phyloP scores from a whole-genome alignment of 2,329 filamentous ascomycete genomes.

The Ceratocystis cacaofunesta region DNA sequence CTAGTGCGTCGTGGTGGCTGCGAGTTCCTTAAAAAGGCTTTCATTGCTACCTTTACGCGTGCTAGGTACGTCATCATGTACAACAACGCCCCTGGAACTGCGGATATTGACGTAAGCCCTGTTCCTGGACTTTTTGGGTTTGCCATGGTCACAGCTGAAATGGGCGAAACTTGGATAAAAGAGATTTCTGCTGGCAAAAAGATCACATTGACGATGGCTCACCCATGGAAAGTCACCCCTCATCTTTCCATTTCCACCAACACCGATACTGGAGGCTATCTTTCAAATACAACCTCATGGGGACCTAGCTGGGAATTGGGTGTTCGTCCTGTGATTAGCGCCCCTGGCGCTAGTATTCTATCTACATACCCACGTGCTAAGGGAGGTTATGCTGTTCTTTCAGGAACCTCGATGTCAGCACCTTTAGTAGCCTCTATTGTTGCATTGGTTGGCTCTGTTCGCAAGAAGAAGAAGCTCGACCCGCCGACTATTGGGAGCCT shows the following conservation, averaged over 20 bases:
- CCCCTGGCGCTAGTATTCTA: constrained; percentile 42
- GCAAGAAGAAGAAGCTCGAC: constrained; percentile 36
- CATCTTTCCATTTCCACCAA: constrained; percentile 26
- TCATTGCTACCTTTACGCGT: constrained; percentile 38
- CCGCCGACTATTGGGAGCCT: constrained; percentile 36
- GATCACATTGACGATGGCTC: constrained; percentile 31
- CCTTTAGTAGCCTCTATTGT: constrained; percentile 40
- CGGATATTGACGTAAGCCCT: constrained; percentile 23
- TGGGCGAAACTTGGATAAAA: constrained; percentile 32
- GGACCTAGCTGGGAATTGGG: constrained; percentile 46
- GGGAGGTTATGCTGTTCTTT: constrained; percentile 34
- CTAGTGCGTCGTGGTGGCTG: constrained; percentile 46
- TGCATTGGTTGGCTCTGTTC: constrained; percentile 38
- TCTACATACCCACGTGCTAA: constrained; percentile 34
- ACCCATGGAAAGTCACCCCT: constrained; percentile 26
- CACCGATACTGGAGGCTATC: constrained; percentile 33
- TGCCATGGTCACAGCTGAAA: constrained; percentile 29
- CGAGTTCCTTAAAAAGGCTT: constrained; percentile 38
- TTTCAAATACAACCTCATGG: constrained; percentile 42
- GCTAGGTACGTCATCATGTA: constrained; percentile 48
- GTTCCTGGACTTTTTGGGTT: constrained; percentile 25
- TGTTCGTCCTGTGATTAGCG: constrained; percentile 40
- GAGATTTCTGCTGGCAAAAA: constrained; percentile 30
- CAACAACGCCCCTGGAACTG: constrained; percentile 34
- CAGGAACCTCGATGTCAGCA: constrained; percentile 46